Percentiles rank a stretch among this genome's conserved stretches.
Conservation (phyloP, 2,329 filamentous ascomycete genomes). For the Epichloe gansuensis region DNA sequence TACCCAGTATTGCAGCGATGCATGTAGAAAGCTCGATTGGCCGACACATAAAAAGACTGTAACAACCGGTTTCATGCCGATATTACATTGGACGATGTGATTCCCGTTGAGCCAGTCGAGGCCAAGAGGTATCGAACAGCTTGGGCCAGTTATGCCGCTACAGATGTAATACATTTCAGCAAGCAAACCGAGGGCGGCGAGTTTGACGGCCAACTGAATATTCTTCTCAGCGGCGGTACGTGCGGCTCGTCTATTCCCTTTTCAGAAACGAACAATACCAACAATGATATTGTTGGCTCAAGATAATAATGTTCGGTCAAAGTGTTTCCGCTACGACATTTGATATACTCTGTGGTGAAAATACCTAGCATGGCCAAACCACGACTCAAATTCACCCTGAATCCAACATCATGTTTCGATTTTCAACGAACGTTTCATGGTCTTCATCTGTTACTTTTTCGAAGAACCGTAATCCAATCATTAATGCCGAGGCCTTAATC, state of each 20-base stretch:
- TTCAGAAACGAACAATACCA: too few relatives aligned
- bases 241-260: conserved; percentile 4
- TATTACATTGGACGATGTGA: neutral
- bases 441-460: neutral
- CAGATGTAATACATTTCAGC: conserved; percentile 15
- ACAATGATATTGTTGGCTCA: too few relatives aligned
- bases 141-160: conserved; percentile 13
- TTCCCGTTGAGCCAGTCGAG: neutral
- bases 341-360: conserved; percentile 14
- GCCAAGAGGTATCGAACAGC: neutral
- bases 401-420: conserved; percentile 3
- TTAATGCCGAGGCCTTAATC: conserved; percentile 13
- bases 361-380: conserved; percentile 10
- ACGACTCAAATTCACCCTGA: conserved; percentile 7
- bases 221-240: conserved; percentile 13
- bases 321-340: conserved; percentile 14
- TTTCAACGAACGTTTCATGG: neutral
- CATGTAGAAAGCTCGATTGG: neutral
- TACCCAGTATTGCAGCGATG: neutral
- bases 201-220: conserved; percentile 10
- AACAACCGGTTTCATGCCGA: neutral
- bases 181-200: conserved; percentile 14
- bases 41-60: neutral
- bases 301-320: too few relatives aligned
- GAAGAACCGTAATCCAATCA: conserved; percentile 2